These are phyloP conservation scores for Pythium grandisporangium DNA, from an alignment of 352 stramenopile species.

Conservation along the genomic window DNA sequence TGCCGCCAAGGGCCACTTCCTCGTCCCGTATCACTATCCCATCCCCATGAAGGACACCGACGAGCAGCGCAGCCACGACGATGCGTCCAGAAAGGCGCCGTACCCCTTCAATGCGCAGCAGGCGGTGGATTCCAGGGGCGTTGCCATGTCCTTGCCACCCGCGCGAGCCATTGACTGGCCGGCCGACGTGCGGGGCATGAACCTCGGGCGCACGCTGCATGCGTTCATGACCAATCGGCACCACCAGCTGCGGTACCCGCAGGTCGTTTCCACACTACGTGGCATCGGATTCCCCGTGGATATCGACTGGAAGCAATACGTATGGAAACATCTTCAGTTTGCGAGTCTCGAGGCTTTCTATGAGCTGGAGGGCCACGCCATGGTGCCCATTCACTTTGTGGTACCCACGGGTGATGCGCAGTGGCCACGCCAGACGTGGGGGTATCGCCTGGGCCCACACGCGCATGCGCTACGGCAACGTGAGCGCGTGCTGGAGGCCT, in stretches of 20 bases:
- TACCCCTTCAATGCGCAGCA: too few species aligned
- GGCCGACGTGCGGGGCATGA: conserved; percentile 3
- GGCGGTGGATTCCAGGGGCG: too few species aligned
- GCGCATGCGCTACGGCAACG: conserved; percentile 11
- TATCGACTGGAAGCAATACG: conserved; percentile 9
- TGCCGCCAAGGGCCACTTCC: conserved; percentile 8
- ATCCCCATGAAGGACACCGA: conserved; percentile 2
- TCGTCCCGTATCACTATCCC: conserved; percentile 15
- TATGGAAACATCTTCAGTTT: conserved; percentile 8
- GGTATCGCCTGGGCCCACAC: conserved; percentile 24
- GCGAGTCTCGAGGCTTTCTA: conserved; percentile 18
- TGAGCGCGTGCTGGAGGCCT: conserved; percentile 1
- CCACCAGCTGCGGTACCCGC: conserved; percentile 9
- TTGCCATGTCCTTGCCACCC: too few species aligned
- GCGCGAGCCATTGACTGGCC: conserved; percentile 8
- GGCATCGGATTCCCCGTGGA: conserved; percentile 12
- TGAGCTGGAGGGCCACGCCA: conserved; percentile 18
- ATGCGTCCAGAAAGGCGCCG: background rate
- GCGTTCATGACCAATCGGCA: conserved; percentile 13
- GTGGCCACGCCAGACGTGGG: conserved; percentile 25
- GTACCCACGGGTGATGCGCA: conserved; percentile 16
- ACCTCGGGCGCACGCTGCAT: conserved; percentile 13
- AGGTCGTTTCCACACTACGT: conserved; percentile 3
- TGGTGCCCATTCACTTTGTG: conserved; percentile 25
- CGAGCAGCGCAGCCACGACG: background rate